Conservation (phyloP, 2,329 filamentous ascomycete species). For the Volutella citrinella region DNA sequence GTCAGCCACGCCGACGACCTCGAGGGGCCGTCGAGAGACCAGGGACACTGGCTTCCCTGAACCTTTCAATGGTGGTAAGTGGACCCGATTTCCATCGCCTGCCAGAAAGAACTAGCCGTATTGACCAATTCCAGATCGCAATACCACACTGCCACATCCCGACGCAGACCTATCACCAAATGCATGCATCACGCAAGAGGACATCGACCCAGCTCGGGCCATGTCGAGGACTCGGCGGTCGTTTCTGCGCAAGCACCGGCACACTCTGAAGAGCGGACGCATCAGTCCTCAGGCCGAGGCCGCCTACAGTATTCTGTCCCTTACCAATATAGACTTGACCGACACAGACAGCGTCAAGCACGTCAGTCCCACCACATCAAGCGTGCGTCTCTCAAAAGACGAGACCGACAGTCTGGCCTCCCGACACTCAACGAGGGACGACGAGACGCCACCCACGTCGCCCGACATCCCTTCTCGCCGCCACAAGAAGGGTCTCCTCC, state of each 20-base stretch:
- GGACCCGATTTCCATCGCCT: no score
- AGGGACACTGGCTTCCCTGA: constrained; percentile 53
- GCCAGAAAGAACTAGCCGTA: no score
- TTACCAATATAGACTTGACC: constrained; percentile 23
- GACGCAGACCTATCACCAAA: constrained; percentile 57
- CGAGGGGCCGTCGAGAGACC: constrained; percentile 20
- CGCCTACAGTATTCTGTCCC: constrained; percentile 31
- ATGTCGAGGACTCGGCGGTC: constrained; percentile 43
- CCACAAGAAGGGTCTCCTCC: constrained; percentile 26
- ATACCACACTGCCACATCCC: constrained; percentile 61
- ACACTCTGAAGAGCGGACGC: constrained; percentile 44
- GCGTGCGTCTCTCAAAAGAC: constrained; percentile 34
- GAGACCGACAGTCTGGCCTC: constrained; percentile 36
- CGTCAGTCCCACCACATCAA: constrained; percentile 25
- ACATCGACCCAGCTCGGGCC: constrained; percentile 43
- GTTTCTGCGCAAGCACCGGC: constrained; percentile 44
- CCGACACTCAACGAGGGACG: constrained; percentile 24
- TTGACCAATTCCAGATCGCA: constrained; percentile 46
- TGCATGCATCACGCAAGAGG: constrained; percentile 54
- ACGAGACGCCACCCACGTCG: constrained; percentile 35
- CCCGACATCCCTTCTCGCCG: constrained; percentile 29
- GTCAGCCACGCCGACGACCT: constrained; percentile 21
- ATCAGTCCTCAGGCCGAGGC: constrained; percentile 36
- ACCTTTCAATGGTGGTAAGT: constrained; percentile 45
- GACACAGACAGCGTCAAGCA: constrained; percentile 20